Evolutionary conservation across 495 filamentous ascomycete species (phyloP).

Genomic region (Astrothelium macrocarpum): DNA sequence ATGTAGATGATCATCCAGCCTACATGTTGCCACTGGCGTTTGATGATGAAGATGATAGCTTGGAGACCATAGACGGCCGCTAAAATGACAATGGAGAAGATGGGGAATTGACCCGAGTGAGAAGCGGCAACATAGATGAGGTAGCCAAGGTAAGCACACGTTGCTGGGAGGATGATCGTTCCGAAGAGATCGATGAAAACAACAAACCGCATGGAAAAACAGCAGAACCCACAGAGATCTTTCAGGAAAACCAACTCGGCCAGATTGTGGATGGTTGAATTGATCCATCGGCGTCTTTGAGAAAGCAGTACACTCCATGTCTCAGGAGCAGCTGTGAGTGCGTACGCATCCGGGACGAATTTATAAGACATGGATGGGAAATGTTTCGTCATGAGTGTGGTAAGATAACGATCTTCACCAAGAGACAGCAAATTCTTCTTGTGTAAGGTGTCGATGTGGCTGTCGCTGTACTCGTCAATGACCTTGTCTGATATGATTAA

Average conservation of each 20-base stretch:
- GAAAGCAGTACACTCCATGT: slow-evolving; percentile 87
- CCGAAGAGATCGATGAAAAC: slow-evolving; percentile 92
- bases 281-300: slow-evolving; percentile 96
- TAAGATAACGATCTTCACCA: slow-evolving; percentile 95
- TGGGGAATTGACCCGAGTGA: slow-evolving; percentile 64
- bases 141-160: slow-evolving; percentile 81
- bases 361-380: slow-evolving; percentile 95
- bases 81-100: slow-evolving; percentile 80
- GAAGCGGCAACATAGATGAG: slow-evolving; percentile 72
- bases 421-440: slow-evolving; percentile 96
- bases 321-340: slow-evolving; percentile 85
- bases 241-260: slow-evolving; percentile 77
- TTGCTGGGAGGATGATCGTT: slow-evolving; percentile 87
- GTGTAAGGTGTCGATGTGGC: slow-evolving; percentile 85
- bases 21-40: slow-evolving; percentile 92
- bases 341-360: slow-evolving; percentile 86
- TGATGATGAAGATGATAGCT: slow-evolving; percentile 89
- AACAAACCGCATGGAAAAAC: slow-evolving; percentile 97
- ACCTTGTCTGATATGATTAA: slow-evolving; percentile 84
- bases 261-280: slow-evolving; percentile 94
- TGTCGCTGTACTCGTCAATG: slow-evolving; percentile 78
- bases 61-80: slow-evolving; percentile 92
- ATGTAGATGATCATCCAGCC: slow-evolving; percentile 99
- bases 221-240: slow-evolving; percentile 97
- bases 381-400: slow-evolving; percentile 95